phyloP scores from a whole-genome alignment of 139 green algal species.

The Volvox africanus region DNA sequence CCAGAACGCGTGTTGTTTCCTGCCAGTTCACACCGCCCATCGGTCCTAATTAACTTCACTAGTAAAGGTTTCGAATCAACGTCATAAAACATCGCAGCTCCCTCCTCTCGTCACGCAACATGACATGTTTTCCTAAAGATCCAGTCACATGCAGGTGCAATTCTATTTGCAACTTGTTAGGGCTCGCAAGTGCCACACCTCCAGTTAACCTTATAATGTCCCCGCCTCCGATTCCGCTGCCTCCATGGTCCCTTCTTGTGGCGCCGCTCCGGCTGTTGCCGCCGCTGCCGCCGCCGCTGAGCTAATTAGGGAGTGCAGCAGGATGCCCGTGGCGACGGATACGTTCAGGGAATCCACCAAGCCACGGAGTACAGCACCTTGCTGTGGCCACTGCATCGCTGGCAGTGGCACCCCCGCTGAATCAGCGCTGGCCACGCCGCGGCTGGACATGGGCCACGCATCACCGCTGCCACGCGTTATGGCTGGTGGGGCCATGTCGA shows the following conservation, averaged over 20 bases:
- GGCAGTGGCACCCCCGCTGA: slow-evolving; percentile 6
- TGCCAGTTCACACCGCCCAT: too few species aligned
- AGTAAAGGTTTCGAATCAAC: too few species aligned
- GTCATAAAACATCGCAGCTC: too few species aligned
- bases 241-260: not conserved
- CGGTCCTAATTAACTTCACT: too few species aligned
- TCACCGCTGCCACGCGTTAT: not conserved
- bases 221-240: not conserved
- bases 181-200: too few species aligned
- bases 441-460: too few species aligned
- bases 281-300: not conserved
- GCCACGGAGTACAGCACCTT: not conserved
- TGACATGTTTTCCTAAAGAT: too few species aligned
- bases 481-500: slow-evolving; percentile 55
- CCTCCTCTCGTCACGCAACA: too few species aligned
- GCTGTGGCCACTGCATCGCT: not conserved
- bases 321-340: slow-evolving; percentile 91
- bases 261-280: not conserved
- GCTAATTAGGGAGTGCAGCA: slow-evolving; percentile 86
- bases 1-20: too few species aligned
- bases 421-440: not conserved
- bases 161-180: too few species aligned
- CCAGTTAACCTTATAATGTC: too few species aligned
- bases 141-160: too few species aligned
- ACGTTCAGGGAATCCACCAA: slow-evolving; percentile 95